These are phyloP conservation scores for Ogataea henricii DNA, from an alignment of 805 yeast species.

Conservation along the genomic window DNA sequence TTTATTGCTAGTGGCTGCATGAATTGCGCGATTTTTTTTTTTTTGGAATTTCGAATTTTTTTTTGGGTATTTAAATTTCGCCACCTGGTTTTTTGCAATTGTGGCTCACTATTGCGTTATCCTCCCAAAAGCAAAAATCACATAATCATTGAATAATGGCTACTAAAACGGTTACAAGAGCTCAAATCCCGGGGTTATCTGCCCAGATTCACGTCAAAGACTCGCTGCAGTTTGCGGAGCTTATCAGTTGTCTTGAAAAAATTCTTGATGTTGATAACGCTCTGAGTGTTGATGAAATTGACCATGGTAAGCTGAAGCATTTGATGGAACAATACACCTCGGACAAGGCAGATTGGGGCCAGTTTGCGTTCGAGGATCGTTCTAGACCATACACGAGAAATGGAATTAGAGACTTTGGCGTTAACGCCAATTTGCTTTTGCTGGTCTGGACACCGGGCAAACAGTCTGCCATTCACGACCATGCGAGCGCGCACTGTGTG, in stretches of 20 bases:
- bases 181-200: slow-evolving; percentile 2
- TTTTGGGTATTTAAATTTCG: neutral
- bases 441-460: slow-evolving; percentile 72
- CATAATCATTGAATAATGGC: slow-evolving; percentile 1
- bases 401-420: slow-evolving; percentile 74
- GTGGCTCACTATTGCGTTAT: slow-evolving; percentile 6
- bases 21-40: slow-evolving; percentile 4
- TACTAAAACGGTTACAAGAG: slow-evolving; percentile 2
- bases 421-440: slow-evolving; percentile 65
- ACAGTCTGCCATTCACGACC: slow-evolving; percentile 70
- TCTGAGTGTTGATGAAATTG: slow-evolving; percentile 46
- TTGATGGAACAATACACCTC: slow-evolving; percentile 52
- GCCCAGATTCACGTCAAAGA: neutral
- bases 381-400: slow-evolving; percentile 60
- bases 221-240: slow-evolving; percentile 28
- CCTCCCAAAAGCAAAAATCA: neutral
- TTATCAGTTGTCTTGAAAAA: slow-evolving; percentile 36
- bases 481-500: slow-evolving; percentile 74
- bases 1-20: too few species aligned
- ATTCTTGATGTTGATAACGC: slow-evolving; percentile 38
- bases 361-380: slow-evolving; percentile 56
- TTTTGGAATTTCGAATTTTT: neutral
- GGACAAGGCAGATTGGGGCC: slow-evolving; percentile 55
- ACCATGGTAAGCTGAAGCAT: slow-evolving; percentile 46
- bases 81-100: slow-evolving; percentile 5